phyloP scores from a whole-genome alignment of 2,329 filamentous ascomycete species.

The Penicillium brasilianum region DNA sequence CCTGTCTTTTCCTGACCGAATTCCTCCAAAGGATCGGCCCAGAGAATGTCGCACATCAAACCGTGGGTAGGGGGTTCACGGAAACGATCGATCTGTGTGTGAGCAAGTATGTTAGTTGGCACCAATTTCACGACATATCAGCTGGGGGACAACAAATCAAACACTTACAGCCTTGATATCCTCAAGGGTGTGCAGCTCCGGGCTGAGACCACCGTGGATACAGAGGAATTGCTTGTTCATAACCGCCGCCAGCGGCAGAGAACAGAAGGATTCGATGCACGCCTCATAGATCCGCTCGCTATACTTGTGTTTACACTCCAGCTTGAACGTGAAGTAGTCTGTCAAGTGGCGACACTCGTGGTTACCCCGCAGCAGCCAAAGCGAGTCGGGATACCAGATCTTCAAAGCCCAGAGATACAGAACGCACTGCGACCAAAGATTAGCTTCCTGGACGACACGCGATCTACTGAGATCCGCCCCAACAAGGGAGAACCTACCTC shows the following conservation, averaged over 20 bases:
- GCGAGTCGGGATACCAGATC: slow-evolving; percentile 97
- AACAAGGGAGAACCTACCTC: slow-evolving; percentile 61
- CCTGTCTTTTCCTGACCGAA: slow-evolving; percentile 99
- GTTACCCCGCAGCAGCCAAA: slow-evolving; percentile 96
- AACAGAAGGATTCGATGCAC: slow-evolving; percentile 98
- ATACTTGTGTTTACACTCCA: slow-evolving; percentile 99
- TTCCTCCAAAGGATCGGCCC: slow-evolving; percentile 97
- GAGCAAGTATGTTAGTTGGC: slow-evolving; percentile 27
- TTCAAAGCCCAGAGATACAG: slow-evolving; percentile 97
- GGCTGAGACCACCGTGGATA: slow-evolving; percentile 95
- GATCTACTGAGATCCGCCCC: background rate
- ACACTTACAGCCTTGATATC: slow-evolving; percentile 80
- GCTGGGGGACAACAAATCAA: background rate
- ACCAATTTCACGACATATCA: background rate
- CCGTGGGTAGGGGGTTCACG: slow-evolving; percentile 96
- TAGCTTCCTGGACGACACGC: background rate
- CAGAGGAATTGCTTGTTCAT: slow-evolving; percentile 99
- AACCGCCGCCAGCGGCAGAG: slow-evolving; percentile 87
- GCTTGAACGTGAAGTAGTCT: slow-evolving; percentile 99
- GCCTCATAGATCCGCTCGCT: slow-evolving; percentile 95
- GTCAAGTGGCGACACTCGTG: slow-evolving; percentile 99
- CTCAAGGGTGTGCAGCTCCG: slow-evolving; percentile 93
- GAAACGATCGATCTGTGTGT: slow-evolving; percentile 88
- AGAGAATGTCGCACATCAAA: slow-evolving; percentile 98
- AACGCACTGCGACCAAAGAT: slow-evolving; percentile 67